Evolutionary conservation across 345 rosid species (phyloP).

Genomic region (Eucalyptus pauciflora): DNA sequence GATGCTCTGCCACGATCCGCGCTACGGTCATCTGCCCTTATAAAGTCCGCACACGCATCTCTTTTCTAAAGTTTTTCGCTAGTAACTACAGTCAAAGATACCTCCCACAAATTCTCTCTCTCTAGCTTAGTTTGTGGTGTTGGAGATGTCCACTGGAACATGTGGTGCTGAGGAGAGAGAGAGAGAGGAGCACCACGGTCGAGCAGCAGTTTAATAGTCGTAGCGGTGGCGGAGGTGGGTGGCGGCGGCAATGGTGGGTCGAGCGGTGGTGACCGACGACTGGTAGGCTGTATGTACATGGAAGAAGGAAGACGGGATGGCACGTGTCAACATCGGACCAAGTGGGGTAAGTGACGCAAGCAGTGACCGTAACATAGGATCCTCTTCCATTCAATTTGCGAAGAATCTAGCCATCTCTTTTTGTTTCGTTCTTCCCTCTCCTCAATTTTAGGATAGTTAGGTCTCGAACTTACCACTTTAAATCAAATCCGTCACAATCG

Average conservation of each 20-base stretch:
- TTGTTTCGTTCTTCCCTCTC: background rate
- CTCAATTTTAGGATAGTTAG: background rate
- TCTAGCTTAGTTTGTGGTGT: background rate
- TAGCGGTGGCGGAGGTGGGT: background rate
- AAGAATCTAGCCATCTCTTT: background rate
- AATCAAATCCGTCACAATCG: background rate
- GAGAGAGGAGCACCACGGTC: background rate
- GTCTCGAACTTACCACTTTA: rapidly evolving
- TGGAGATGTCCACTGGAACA: background rate
- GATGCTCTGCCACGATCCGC: background rate
- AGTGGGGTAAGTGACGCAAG: background rate
- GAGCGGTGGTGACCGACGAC: background rate
- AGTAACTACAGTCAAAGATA: background rate
- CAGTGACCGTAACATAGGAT: background rate
- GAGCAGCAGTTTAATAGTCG: background rate
- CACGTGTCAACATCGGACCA: background rate
- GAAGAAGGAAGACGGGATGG: background rate
- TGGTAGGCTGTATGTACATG: background rate
- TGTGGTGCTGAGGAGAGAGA: background rate
- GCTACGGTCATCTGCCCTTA: background rate
- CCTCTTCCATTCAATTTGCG: background rate
- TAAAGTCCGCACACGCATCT: background rate
- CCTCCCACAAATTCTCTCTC: background rate
- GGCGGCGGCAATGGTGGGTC: background rate
- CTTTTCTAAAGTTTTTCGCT: too few relatives aligned